These are phyloP conservation scores for Botrytis medusae DNA, from an alignment of 2,329 filamentous ascomycete species.

Conservation along the genomic window DNA sequence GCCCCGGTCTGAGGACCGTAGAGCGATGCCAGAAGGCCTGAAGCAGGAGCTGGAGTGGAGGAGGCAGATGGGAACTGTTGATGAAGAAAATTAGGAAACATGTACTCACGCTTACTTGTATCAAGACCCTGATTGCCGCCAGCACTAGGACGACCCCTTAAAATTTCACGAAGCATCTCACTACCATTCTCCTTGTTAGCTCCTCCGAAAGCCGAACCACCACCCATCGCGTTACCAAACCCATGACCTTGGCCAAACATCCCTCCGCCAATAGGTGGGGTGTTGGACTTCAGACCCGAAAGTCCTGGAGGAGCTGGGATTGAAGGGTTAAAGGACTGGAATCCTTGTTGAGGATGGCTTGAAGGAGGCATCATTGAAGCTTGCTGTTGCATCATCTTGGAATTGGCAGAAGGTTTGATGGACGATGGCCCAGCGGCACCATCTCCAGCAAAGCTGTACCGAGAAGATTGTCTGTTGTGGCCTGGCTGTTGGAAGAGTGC, in stretches of 20 bases:
- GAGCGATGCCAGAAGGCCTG: slow-evolving; percentile 87
- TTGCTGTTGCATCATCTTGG: slow-evolving; percentile 80
- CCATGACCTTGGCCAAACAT: slow-evolving; percentile 90
- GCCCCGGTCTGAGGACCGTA: slow-evolving; percentile 82
- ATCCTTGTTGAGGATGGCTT: slow-evolving; percentile 51
- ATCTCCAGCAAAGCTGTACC: slow-evolving; percentile 86
- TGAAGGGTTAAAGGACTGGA: slow-evolving; percentile 77
- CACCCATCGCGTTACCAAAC: slow-evolving; percentile 68
- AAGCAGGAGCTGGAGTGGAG: slow-evolving; percentile 83
- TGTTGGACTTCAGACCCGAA: slow-evolving; percentile 91
- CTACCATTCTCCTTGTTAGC: slow-evolving; percentile 70
- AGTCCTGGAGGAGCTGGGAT: slow-evolving; percentile 78
- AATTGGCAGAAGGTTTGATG: slow-evolving; percentile 76
- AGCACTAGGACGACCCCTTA: slow-evolving; percentile 65
- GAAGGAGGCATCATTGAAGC: slow-evolving; percentile 79
- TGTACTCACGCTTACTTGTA: slow-evolving; percentile 96
- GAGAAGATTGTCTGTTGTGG: slow-evolving; percentile 79
- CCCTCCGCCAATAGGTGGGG: slow-evolving; percentile 76
- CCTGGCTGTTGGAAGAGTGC: slow-evolving; percentile 60
- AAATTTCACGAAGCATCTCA: slow-evolving; percentile 78
- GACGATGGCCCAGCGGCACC: slow-evolving; percentile 56
- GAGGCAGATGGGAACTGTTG: slow-evolving; percentile 80
- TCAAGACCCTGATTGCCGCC: slow-evolving; percentile 74
- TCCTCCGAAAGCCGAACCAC: slow-evolving; percentile 58
- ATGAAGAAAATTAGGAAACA: slow-evolving; percentile 88